A percentile compares a stretch with the other conserved stretches of the same genome.
Evolutionary conservation across 2,329 filamentous ascomycete genomes (phyloP).

Genomic region (Apiospora marii): DNA sequence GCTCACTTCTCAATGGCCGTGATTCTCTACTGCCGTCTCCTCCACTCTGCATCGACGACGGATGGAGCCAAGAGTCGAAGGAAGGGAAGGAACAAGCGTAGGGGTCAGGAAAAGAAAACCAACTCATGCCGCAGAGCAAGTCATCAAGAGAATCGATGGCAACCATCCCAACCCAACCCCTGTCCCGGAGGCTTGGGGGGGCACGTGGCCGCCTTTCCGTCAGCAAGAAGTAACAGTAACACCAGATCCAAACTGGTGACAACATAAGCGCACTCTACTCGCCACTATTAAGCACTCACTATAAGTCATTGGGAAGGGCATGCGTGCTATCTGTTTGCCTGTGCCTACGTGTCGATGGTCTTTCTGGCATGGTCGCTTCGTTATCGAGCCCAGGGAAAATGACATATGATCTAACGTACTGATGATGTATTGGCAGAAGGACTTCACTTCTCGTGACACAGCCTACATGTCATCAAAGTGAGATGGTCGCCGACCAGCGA

Average conservation of each 20-base stretch:
- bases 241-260: neutral
- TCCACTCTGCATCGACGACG: neutral
- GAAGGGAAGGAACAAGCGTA: neutral
- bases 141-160: neutral
- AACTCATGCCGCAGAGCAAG: neutral
- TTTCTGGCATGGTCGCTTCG: neutral
- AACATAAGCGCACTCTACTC: neutral
- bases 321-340: neutral
- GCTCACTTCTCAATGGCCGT: neutral
- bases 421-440: neutral
- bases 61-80: neutral
- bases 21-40: too few species aligned
- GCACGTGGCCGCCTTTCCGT: slow-evolving; percentile 20
- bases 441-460: neutral
- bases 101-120: neutral
- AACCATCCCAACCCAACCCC: neutral
- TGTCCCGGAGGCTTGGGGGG: slow-evolving; percentile 6
- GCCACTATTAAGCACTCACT: neutral
- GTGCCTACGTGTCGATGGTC: neutral
- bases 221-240: slow-evolving; percentile 16
- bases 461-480: neutral
- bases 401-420: too few species aligned
- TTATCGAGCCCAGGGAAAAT: neutral
- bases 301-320: neutral
- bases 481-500: slow-evolving; percentile 7